These are phyloP conservation scores for Senna tora DNA, from an alignment of 306 rosid species.

Conservation along the genomic window DNA sequence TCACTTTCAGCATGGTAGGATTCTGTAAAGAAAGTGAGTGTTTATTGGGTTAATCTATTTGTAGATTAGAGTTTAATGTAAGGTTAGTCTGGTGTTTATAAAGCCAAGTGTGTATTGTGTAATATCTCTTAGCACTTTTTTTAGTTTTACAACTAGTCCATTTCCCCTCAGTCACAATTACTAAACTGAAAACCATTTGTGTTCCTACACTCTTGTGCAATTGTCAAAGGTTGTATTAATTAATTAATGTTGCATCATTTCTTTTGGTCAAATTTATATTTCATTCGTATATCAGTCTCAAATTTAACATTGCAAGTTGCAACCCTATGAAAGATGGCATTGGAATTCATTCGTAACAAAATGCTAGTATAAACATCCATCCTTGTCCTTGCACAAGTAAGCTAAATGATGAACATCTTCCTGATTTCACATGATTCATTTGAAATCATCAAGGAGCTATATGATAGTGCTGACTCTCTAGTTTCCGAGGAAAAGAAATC, in stretches of 20 bases:
- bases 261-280: too few relatives aligned
- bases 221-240: neutral
- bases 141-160: neutral
- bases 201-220: neutral
- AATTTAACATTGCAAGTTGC: neutral
- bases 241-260: neutral
- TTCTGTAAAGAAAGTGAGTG: too few relatives aligned
- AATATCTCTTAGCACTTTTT: too few relatives aligned
- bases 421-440: neutral
- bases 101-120: too few relatives aligned
- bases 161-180: neutral
- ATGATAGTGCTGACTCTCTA: neutral
- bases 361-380: too few relatives aligned
- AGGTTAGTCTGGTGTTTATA: too few relatives aligned
- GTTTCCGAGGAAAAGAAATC: constrained; percentile 2
- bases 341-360: too few relatives aligned
- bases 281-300: neutral
- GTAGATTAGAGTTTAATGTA: too few relatives aligned
- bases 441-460: neutral
- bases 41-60: too few relatives aligned
- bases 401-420: neutral
- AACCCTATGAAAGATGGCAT: neutral
- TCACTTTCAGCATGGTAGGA: constrained; percentile 18
- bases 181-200: neutral
- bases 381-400: neutral